Percentiles rank a stretch among this genome's conserved stretches.
Conservation (phyloP, 257 asterid species). For the Cruciata laevipes region DNA sequence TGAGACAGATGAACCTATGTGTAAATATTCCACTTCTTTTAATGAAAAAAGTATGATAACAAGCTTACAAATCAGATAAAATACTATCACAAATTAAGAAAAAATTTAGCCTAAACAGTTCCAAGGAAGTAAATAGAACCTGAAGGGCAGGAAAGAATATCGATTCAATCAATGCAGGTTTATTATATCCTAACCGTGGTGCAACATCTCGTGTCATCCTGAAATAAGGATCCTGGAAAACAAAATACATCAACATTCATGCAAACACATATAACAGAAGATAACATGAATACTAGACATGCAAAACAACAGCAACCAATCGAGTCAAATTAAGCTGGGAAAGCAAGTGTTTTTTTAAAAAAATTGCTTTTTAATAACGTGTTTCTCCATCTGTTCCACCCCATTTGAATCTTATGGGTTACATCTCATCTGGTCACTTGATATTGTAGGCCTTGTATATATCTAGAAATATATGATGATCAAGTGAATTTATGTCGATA, state of each 20-base stretch:
- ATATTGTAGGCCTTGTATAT: neutral
- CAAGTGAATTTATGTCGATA: neutral
- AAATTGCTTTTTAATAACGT: neutral
- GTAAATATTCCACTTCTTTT: neutral
- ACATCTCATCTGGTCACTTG: neutral
- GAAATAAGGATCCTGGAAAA: conserved; percentile 86
- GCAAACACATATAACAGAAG: neutral
- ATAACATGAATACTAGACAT: neutral
- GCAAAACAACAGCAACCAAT: neutral
- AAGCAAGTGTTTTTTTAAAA: neutral
- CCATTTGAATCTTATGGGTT: too few species aligned
- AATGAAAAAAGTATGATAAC: neutral
- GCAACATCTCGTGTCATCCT: conserved; percentile 99
- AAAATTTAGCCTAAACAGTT: neutral
- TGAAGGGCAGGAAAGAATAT: conserved; percentile 95
- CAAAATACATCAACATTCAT: neutral
- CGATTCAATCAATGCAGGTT: conserved; percentile 93
- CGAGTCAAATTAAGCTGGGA: neutral
- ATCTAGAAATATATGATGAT: neutral
- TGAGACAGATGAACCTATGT: neutral
- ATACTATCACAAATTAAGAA: neutral
- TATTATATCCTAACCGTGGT: conserved; percentile 81
- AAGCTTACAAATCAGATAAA: neutral
- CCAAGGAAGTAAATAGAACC: conserved; percentile 31
- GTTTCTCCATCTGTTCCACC: too few species aligned